Percentiles rank a stretch among this genome's conserved stretches.
Evolutionary conservation across 768 basidiomycete genomes (phyloP).

Genomic region (Russula vinacea): DNA sequence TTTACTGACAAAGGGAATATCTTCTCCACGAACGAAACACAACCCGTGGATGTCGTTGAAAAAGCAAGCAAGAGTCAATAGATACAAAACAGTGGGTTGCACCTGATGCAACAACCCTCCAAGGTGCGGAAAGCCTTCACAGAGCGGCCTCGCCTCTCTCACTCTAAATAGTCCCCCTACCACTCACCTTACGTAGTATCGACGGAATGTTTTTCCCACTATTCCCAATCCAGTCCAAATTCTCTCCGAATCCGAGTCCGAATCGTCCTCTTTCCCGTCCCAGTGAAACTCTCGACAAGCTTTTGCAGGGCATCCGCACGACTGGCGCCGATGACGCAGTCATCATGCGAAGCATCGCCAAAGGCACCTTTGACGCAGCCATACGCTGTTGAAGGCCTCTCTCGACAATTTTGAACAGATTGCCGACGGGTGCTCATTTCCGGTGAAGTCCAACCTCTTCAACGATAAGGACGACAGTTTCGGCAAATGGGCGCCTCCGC

Average conservation of each 20-base stretch:
- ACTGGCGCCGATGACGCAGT: not conserved
- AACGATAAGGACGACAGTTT: conserved; percentile 11
- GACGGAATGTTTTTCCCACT: too few relatives aligned
- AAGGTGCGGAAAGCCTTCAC: too few relatives aligned
- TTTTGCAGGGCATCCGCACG: not conserved
- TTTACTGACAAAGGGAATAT: too few relatives aligned
- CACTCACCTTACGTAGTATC: too few relatives aligned
- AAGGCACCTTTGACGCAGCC: not conserved
- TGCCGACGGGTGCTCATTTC: not conserved
- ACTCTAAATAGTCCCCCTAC: not conserved
- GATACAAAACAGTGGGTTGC: too few relatives aligned
- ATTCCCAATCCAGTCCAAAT: too few relatives aligned
- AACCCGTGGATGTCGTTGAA: too few relatives aligned
- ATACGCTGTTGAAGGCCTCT: conserved; percentile 4
- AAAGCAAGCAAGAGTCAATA: too few relatives aligned
- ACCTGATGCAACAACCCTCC: too few relatives aligned
- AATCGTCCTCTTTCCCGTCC: too few relatives aligned
- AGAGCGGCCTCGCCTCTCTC: not conserved
- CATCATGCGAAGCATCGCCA: conserved; percentile 6
- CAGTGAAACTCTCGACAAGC: conserved; percentile 3
- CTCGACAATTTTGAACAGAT: not conserved
- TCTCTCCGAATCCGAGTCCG: too few relatives aligned
- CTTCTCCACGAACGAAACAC: not conserved
- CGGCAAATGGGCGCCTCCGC: not conserved
- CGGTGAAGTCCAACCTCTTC: conserved; percentile 1